Percentiles rank a stretch among this genome's conserved stretches.
These are phyloP conservation scores for Tolypocladium tropicale DNA, from an alignment of 2,329 filamentous ascomycete species.

Conservation along the genomic window DNA sequence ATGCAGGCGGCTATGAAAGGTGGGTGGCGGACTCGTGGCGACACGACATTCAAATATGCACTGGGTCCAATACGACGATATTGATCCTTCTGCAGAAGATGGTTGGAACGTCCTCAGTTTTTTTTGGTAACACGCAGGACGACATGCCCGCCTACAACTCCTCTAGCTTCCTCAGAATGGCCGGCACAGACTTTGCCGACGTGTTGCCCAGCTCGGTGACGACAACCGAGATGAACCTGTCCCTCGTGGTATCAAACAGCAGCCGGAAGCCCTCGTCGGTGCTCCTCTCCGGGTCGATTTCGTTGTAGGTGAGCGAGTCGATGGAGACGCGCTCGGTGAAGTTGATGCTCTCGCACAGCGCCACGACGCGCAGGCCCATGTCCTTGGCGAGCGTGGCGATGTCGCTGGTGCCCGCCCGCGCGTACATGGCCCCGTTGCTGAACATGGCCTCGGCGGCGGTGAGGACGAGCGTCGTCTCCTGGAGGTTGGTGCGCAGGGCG, in stretches of 20 bases:
- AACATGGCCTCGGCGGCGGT: slow-evolving; percentile 93
- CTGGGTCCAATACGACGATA: background rate
- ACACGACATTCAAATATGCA: background rate
- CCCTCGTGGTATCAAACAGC: slow-evolving; percentile 86
- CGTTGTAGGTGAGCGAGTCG: slow-evolving; percentile 89
- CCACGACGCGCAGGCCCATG: slow-evolving; percentile 68
- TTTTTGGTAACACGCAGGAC: background rate
- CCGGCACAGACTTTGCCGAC: slow-evolving; percentile 74
- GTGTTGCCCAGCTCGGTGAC: slow-evolving; percentile 85
- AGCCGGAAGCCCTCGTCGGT: slow-evolving; percentile 46
- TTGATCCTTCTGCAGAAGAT: no score
- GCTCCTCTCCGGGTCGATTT: slow-evolving; percentile 69
- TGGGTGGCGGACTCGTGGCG: background rate
- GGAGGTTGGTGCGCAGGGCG: slow-evolving; percentile 64
- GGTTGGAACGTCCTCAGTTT: background rate
- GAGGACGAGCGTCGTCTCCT: slow-evolving; percentile 59
- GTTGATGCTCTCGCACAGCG: slow-evolving; percentile 91
- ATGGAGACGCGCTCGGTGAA: slow-evolving; percentile 78
- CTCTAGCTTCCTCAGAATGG: slow-evolving; percentile 46
- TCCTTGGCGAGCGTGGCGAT: slow-evolving; percentile 75
- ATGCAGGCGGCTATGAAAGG: background rate
- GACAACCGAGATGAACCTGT: slow-evolving; percentile 77
- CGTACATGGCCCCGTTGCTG: slow-evolving; percentile 86
- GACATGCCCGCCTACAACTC: slow-evolving; percentile 30
- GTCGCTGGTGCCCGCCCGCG: slow-evolving; percentile 75